These are phyloP conservation scores for Malassezia sp. DNA, from an alignment of 1,284 basidiomycete genomes.

Conservation along the genomic window DNA sequence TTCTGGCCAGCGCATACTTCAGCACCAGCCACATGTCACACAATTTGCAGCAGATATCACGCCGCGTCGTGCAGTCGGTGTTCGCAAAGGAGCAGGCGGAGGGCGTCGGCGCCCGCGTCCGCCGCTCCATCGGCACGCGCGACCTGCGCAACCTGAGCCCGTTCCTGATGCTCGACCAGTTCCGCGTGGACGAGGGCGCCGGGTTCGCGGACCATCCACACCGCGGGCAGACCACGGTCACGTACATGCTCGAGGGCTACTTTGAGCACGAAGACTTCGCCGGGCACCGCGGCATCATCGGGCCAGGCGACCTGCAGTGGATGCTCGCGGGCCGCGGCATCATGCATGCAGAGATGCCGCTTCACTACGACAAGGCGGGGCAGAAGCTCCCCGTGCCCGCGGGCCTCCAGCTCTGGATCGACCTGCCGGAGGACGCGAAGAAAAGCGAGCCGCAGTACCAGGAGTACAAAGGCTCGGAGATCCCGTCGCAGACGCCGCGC, in stretches of 20 bases:
- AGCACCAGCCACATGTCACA: no score
- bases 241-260: slow-evolving; percentile 75
- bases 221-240: slow-evolving; percentile 49
- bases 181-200: slow-evolving; percentile 51
- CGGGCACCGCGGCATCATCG: slow-evolving; percentile 61
- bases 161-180: slow-evolving; percentile 60
- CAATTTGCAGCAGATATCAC: slow-evolving; percentile 51
- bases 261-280: slow-evolving; percentile 82
- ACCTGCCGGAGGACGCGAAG: slow-evolving; percentile 75
- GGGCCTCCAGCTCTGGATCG: slow-evolving; percentile 87
- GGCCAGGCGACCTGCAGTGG: slow-evolving; percentile 53
- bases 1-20: no score
- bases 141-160: slow-evolving; percentile 70
- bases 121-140: slow-evolving; percentile 71
- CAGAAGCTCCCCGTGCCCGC: slow-evolving; percentile 54
- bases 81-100: slow-evolving; percentile 69
- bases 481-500: slow-evolving; percentile 52
- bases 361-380: slow-evolving; percentile 55
- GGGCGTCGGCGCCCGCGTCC: slow-evolving; percentile 77
- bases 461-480: slow-evolving; percentile 49
- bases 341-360: slow-evolving; percentile 60
- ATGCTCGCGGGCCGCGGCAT: slow-evolving; percentile 31
- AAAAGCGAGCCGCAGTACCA: slow-evolving; percentile 57
- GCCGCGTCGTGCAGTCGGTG: slow-evolving; percentile 63
- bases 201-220: slow-evolving; percentile 67